Evolutionary conservation across 352 stramenopile genomes (phyloP).

Genomic region (Discostella stelligera): DNA sequence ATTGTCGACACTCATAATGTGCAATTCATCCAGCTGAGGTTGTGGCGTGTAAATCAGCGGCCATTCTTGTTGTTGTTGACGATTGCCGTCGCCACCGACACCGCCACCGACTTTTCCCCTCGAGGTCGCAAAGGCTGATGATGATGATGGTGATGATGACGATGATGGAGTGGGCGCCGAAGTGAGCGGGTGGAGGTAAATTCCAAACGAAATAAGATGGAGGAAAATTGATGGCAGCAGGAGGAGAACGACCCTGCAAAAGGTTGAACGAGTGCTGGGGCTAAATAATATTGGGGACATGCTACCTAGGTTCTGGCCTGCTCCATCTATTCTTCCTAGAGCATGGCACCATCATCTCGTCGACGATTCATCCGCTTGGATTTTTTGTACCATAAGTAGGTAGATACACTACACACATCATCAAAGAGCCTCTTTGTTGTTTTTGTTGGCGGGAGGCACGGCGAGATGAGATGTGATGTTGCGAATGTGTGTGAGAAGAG

Average conservation of each 20-base stretch:
- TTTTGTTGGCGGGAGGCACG: too few species aligned
- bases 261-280: neutral
- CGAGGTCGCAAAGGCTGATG: neutral
- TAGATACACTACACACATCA: too few species aligned
- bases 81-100: too few species aligned
- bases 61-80: slow-evolving; percentile 10
- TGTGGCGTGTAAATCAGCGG: slow-evolving; percentile 30
- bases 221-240: slow-evolving; percentile 19
- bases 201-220: slow-evolving; percentile 41
- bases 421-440: too few species aligned
- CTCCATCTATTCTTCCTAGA: too few species aligned
- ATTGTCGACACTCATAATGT: slow-evolving; percentile 62
- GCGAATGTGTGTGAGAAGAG: too few species aligned
- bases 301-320: neutral
- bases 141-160: neutral
- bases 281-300: neutral
- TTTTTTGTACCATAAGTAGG: too few species aligned
- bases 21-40: slow-evolving; percentile 70
- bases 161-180: slow-evolving; percentile 31
- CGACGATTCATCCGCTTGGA: too few species aligned
- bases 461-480: too few species aligned
- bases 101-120: neutral
- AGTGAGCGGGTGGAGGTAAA: slow-evolving; percentile 48
- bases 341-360: too few species aligned
- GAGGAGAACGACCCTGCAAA: neutral